A percentile compares a stretch with the other conserved stretches of the same genome.
These are phyloP conservation scores for Fusarium illudens DNA, from an alignment of 2,329 filamentous ascomycete genomes.

Conservation along the genomic window DNA sequence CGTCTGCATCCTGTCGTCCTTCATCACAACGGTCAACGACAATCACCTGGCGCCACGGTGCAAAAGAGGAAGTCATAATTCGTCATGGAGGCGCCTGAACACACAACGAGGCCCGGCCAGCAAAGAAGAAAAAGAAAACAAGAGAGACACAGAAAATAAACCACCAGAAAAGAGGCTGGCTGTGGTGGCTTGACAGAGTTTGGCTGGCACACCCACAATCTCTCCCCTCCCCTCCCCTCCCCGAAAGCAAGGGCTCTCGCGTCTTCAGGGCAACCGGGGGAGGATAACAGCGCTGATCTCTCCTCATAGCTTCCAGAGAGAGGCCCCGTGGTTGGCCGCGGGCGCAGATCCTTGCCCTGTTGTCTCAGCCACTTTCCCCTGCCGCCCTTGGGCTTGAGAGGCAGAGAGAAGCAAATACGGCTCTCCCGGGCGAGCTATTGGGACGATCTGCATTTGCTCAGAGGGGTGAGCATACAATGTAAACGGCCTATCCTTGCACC, in stretches of 20 bases:
- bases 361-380: slow-evolving; percentile 2
- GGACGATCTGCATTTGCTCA: slow-evolving; percentile 20
- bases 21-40: neutral
- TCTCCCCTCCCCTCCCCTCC: neutral
- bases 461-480: neutral
- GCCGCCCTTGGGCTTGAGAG: slow-evolving; percentile 20
- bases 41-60: slow-evolving; percentile 2
- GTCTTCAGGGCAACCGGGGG: slow-evolving; percentile 3
- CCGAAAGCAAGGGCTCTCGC: slow-evolving; percentile 21
- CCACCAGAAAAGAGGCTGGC: neutral
- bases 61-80: neutral
- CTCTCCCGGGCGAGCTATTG: neutral
- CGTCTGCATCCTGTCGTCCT: neutral
- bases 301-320: neutral
- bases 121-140: neutral
- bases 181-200: slow-evolving; percentile 2
- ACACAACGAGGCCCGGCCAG: neutral
- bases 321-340: slow-evolving; percentile 2
- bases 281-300: neutral
- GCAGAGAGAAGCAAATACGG: slow-evolving; percentile 5
- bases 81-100: neutral
- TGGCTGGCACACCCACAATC: neutral
- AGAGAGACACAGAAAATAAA: neutral
- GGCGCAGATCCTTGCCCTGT: slow-evolving; percentile 17
- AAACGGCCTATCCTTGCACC: neutral